These are phyloP conservation scores for Flagelloscypha sp. DNA, from an alignment of 768 basidiomycete genomes.

Conservation along the genomic window DNA sequence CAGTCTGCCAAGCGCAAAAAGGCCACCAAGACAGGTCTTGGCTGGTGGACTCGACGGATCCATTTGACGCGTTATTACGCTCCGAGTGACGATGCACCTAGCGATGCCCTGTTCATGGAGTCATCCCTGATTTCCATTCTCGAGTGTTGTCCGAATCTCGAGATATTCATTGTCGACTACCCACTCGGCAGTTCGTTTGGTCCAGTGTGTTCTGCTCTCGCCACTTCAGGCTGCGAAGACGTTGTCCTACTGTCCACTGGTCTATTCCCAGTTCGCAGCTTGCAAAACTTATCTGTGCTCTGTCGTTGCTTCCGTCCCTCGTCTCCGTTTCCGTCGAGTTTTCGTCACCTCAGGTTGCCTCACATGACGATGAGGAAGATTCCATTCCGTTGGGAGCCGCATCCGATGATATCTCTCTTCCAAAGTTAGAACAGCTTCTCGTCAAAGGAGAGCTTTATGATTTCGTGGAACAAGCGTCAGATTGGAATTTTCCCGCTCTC, in stretches of 20 bases:
- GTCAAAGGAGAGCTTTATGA: constrained; percentile 53
- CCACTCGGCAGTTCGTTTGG: constrained; percentile 54
- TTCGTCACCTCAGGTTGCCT: constrained; percentile 17
- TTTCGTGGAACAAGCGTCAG: constrained; percentile 60
- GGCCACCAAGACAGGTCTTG: constrained; percentile 39
- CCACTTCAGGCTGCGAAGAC: constrained; percentile 37
- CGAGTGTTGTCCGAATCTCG: constrained; percentile 60
- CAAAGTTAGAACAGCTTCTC: constrained; percentile 53
- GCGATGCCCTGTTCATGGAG: no score
- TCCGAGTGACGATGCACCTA: constrained; percentile 27
- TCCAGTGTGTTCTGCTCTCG: constrained; percentile 56
- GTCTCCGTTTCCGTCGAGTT: constrained; percentile 52
- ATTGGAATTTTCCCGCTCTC: constrained; percentile 60
- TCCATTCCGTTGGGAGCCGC: constrained; percentile 56
- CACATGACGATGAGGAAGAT: constrained; percentile 19
- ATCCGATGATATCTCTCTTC: constrained; percentile 42
- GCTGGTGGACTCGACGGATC: constrained; percentile 70
- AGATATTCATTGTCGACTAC: constrained; percentile 64
- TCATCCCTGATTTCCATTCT: constrained; percentile 51
- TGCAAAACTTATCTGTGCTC: constrained; percentile 64
- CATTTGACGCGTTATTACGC: constrained; percentile 51
- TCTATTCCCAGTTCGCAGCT: constrained; percentile 46
- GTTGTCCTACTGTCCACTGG: constrained; percentile 58
- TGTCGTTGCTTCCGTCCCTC: constrained; percentile 52
- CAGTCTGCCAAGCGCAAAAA: constrained; percentile 27